Base-by-base conservation (phyloP, 129 eudicot species). In the Logfia minima region DNA sequence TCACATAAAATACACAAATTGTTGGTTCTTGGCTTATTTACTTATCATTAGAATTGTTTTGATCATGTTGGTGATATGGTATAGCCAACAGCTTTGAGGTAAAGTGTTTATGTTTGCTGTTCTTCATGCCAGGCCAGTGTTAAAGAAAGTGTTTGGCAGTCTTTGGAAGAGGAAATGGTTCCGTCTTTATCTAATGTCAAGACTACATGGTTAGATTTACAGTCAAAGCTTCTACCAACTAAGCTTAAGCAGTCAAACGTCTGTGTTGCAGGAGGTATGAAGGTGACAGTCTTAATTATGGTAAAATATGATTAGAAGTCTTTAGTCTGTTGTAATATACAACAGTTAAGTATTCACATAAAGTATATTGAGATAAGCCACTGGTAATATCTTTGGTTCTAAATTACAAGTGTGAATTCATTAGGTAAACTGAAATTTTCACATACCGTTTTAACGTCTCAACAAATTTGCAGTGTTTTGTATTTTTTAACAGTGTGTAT, bases 221-320 rank as follows among this genome's bases (percentile, higher is more conserved):
- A 91, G 55, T 66, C 97, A 66, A 91, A 85, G 84, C 86, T 87
- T 77, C 85, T 86, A 65, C 79, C 89, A 2, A 80, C 80, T 67
- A 91, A 89, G 71, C 84, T 77, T 64, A 91, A 85, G 85, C 93
- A 89, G 56, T 82, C 98, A 77, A 94, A 89, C 80, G 84, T 94
- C 76, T 94, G 93, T 81, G 93, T 94, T 68, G 93, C 97, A 60
- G 98, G 98, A 94, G 98, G 98, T 94, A 93, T 84, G 91, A 75
- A 80, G 83, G 76, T 82, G 78, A 84, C 74, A 21, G 82, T 59
- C 41, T 78, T 75, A 10, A 64, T 65, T 5, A 39, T 48, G 24
- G 70, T 61, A 61, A 26, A 70, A 18, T 43, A 43, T 78, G 76
- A 24, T 31, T 78, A 48, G 24, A 77, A 59, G 55, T 52, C 48